Evolutionary conservation across 2,329 filamentous ascomycete species (phyloP).

Genomic region (Periconia digitata): DNA sequence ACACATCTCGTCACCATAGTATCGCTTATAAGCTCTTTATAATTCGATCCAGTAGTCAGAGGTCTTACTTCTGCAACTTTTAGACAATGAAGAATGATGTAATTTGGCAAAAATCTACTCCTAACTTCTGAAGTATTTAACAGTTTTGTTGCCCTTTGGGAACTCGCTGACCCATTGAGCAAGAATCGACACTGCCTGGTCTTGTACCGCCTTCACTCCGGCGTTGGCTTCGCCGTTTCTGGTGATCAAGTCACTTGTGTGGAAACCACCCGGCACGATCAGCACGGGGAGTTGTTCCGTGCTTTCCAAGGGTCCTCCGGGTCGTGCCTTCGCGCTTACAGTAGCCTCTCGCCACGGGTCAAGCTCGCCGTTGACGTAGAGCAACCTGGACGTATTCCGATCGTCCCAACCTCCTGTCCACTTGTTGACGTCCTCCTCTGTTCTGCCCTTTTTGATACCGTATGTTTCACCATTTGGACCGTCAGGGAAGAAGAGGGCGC

Average conservation of each 20-base stretch:
- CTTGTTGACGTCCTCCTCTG: background rate
- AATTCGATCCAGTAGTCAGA: too few species aligned
- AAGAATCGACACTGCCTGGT: background rate
- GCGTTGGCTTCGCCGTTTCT: background rate
- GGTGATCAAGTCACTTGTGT: background rate
- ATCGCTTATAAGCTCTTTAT: too few species aligned
- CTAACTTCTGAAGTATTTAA: background rate
- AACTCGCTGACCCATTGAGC: background rate
- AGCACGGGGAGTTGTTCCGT: background rate
- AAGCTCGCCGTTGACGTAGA: background rate
- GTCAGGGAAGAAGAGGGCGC: background rate
- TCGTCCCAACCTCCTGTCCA: conserved; percentile 1
- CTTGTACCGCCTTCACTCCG: background rate
- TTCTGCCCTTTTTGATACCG: background rate
- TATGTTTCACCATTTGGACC: background rate
- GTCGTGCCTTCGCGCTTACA: background rate
- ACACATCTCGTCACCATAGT: too few species aligned
- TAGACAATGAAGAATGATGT: too few species aligned
- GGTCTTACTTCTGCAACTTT: too few species aligned
- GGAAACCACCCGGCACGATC: background rate
- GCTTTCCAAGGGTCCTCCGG: conserved; percentile 1
- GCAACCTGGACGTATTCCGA: background rate
- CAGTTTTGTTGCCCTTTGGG: background rate
- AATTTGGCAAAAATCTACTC: too few species aligned
- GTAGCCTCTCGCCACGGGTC: conserved; percentile 3